Percentiles rank a stretch among this genome's conserved stretches.
Conservation (phyloP, 192 early-diverging fungal species). For the Gonapodya sp. region DNA sequence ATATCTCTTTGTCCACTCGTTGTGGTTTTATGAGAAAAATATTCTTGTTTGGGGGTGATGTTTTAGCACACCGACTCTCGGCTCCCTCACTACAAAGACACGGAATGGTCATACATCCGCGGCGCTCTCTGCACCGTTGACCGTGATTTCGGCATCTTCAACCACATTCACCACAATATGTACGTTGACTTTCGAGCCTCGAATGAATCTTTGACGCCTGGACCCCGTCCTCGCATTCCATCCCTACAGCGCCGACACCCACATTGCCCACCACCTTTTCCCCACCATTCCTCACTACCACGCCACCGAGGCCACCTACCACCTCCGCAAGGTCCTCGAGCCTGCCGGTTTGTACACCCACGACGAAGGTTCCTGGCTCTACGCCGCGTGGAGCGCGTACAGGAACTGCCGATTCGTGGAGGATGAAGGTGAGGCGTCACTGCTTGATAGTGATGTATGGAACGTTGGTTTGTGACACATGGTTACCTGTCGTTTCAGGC, state of each 20-base stretch:
- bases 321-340: slow-evolving; percentile 61
- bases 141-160: slow-evolving; percentile 80
- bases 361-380: slow-evolving; percentile 59
- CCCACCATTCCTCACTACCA: slow-evolving; percentile 89
- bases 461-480: background rate
- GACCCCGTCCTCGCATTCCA: slow-evolving; percentile 23
- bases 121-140: slow-evolving; percentile 87
- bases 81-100: slow-evolving; percentile 76
- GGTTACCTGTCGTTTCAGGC: background rate
- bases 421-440: slow-evolving; percentile 57
- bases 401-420: slow-evolving; percentile 80
- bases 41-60: background rate
- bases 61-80: slow-evolving; percentile 76
- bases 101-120: slow-evolving; percentile 81
- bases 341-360: slow-evolving; percentile 64
- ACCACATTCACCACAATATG: slow-evolving; percentile 59
- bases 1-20: background rate
- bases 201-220: slow-evolving; percentile 5
- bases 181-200: slow-evolving; percentile 5
- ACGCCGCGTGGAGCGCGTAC: slow-evolving; percentile 59
- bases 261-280: slow-evolving; percentile 96
- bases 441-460: background rate
- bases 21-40: too few relatives aligned
- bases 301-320: slow-evolving; percentile 73
- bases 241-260: slow-evolving; percentile 74